Base-by-base conservation (phyloP, 495 filamentous ascomycete genomes). In the Penicillium verhagenii region DNA sequence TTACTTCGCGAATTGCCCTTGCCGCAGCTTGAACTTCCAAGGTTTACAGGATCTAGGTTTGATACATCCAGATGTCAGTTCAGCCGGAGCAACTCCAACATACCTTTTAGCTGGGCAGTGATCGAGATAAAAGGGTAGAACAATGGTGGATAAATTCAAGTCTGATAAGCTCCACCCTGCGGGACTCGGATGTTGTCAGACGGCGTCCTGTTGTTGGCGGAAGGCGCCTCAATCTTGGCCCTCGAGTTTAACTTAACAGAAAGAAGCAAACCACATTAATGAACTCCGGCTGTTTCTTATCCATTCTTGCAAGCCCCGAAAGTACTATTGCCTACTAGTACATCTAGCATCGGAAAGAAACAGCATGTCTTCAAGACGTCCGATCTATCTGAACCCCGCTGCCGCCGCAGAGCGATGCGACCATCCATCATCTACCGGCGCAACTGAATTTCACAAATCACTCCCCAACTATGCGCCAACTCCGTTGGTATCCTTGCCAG, bases 401-500 rank as follows among this genome's bases (percentile, higher is more conserved):
- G 61, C 65, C 1, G 50, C 60, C 10, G 47, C 49, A 9, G 57
- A 67, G 45, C 63, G 48, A 42, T 57, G 57, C 40, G 42, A 47
- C 16, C 46, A 42, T 7, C 35, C 50, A n/a, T 51, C 21, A 6
- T 53, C 63, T 18, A 37, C 57, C 25, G 64, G 62, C 28, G 54
- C 68, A 1, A 16, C 49, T 10, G 28, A 56, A 44, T 83, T 86
- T 66, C 82, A 87, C 64, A 48, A 66, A 53, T 69, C 64, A 5
- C 74, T 86, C n/a, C 78, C 80, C 0, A 57, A 64, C 9, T 85
- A 82, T 60, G 43, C 53, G 4, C 68, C 64, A 4, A 83, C 83
- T 0, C 73, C 73, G 1, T 75, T 90, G 3, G 64, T 79, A 21
- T 44, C 69, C 4, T 67, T 90, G 0, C 78, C 77, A 2, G 57